Evolutionary conservation across 805 yeast species (phyloP), one percentile per base, ranked within the genome.

Genomic region (Barnettozyma pratensis): DNA sequence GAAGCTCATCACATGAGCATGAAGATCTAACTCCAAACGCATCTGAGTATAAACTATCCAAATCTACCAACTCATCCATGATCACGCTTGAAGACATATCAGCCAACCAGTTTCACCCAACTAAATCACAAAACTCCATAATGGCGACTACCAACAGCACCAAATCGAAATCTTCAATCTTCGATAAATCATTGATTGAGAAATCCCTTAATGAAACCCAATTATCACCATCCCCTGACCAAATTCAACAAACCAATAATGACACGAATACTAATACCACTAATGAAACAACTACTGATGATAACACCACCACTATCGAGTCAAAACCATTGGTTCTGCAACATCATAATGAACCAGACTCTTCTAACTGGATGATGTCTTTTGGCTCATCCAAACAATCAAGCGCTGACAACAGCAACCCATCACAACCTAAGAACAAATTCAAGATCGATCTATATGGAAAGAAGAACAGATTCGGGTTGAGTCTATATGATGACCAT

Each of bases 391-490:
- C 47, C 7, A 19, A 19, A 19, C 19, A 19, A 19, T 19, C 19
- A 34, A 27, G 6, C 28, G 6, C n/a, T 10, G 27, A 6, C 26
- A 26, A 38, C 41, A n/a, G 7, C 14, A 4, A 31, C 14, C 2
- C 36, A 10, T 27, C 41, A 5, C 10, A 32, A 12, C 9, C 37
- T 9, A 11, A 37, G 6, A 46, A 47, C 19, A 54, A 52, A 41
- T 60, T 53, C 48, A 61, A 55, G 51, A 60, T 61, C 44, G 62
- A 61, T 28, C 45, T 61, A 25, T 61, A 60, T 42, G 63, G 58
- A 6, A 55, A 57, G 44, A 58, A 56, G 49, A 60, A 61, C 40
- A 55, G 54, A 19, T 53, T 47, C 42, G 60, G 57, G 29, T 32
- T 59, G 42, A 54, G 49, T 34, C 35, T 60, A 7, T 61, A 61